Evolutionary conservation across 306 rosid genomes (phyloP).

Genomic region (Aeschynomene evenia): DNA sequence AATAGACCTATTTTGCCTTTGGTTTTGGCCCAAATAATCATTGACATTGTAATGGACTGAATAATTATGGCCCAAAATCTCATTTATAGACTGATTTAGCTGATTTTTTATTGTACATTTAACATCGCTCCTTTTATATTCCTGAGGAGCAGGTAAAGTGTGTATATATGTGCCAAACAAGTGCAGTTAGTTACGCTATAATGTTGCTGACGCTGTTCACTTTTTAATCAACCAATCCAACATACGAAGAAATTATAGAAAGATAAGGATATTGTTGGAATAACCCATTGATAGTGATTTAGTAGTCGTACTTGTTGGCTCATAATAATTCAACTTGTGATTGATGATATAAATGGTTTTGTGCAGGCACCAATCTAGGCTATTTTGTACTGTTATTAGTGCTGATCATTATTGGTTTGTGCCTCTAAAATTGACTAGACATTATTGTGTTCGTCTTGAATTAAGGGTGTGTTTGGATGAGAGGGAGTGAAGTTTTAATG

Average conservation of each 20-base stretch:
- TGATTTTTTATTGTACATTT: too few species aligned
- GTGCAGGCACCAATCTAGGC: not conserved
- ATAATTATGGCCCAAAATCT: too few species aligned
- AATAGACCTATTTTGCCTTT: too few species aligned
- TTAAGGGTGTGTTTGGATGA: not conserved
- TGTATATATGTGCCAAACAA: constrained; percentile 37
- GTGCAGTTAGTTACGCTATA: constrained; percentile 22
- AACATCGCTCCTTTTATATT: too few species aligned
- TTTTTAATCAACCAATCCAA: constrained; percentile 35
- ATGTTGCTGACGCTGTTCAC: constrained; percentile 11
- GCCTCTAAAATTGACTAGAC: not conserved
- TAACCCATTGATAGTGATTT: not conserved
- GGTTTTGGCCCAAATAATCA: too few species aligned
- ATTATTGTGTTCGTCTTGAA: not conserved
- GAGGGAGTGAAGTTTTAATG: too few species aligned
- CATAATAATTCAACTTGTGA: constrained; percentile 26
- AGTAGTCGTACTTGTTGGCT: not conserved
- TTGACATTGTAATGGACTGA: too few species aligned
- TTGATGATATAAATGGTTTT: not conserved
- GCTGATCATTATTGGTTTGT: constrained; percentile 3
- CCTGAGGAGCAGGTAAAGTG: constrained; percentile 13
- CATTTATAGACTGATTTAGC: too few species aligned
- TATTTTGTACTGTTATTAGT: not conserved
- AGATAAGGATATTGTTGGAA: constrained; percentile 1
- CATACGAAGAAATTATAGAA: too few species aligned